Percentiles rank a stretch among this genome's conserved stretches.
phyloP scores from a whole-genome alignment of 345 rosid genomes.

The Balakata baccata region DNA sequence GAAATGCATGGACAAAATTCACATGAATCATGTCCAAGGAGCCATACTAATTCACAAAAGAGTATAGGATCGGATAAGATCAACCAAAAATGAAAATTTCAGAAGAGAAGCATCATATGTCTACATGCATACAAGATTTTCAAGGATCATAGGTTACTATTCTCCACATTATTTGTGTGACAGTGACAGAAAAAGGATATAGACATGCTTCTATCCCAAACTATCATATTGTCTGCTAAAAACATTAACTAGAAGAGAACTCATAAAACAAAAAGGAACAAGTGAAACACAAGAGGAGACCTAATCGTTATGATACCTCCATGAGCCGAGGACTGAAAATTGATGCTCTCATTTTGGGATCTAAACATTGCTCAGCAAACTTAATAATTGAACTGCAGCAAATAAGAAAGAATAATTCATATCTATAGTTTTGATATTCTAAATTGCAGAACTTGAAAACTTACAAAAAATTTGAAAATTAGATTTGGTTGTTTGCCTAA shows the following conservation, averaged over 20 bases:
- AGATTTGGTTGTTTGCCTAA: neutral
- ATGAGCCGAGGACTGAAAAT: constrained; percentile 96
- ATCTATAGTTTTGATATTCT: neutral
- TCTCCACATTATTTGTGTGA: neutral
- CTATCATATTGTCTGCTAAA: neutral
- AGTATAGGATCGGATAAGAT: neutral
- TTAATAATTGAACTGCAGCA: constrained; percentile 69
- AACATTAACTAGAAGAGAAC: constrained; percentile 16
- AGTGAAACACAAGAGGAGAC: constrained; percentile 6
- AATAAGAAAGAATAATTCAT: constrained; percentile 18
- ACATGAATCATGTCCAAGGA: neutral
- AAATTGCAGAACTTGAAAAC: constrained; percentile 1
- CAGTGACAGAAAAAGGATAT: neutral
- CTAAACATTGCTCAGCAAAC: constrained; percentile 78
- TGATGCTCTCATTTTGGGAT: constrained; percentile 60
- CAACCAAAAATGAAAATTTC: neutral
- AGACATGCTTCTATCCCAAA: neutral
- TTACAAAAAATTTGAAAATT: neutral
- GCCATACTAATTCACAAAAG: neutral
- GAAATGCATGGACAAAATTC: neutral
- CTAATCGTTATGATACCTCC: constrained; percentile 56
- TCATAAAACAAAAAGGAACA: constrained; percentile 3
- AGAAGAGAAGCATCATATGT: constrained; percentile 2
- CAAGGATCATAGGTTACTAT: neutral
- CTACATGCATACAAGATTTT: neutral